phyloP scores from a whole-genome alignment of 2,329 filamentous ascomycete species.

The Pseudogymnoascus verrucosus region DNA sequence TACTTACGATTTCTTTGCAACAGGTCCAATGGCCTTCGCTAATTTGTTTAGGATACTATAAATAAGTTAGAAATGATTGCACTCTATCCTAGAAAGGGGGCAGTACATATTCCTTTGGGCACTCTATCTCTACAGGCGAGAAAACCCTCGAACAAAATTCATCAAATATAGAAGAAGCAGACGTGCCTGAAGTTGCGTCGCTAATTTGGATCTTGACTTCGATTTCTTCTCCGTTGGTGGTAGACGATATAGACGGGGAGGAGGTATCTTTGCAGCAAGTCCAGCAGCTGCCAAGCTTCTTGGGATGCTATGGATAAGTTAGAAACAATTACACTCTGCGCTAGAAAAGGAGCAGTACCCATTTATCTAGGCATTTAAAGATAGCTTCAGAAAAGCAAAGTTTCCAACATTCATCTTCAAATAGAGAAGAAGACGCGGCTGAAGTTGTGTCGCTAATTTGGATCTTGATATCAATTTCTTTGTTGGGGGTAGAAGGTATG shows the following conservation, averaged over 20 bases:
- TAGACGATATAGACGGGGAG: too few species aligned
- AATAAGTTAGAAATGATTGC: not conserved
- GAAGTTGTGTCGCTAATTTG: not conserved
- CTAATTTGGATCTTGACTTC: too few species aligned
- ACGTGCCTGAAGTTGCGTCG: too few species aligned
- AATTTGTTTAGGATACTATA: not conserved
- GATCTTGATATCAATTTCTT: not conserved
- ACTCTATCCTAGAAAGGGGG: not conserved
- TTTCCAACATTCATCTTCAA: not conserved
- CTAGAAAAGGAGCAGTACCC: not conserved
- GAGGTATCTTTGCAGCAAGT: not conserved
- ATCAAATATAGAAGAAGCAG: too few species aligned
- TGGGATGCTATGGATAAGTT: not conserved
- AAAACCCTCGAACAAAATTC: too few species aligned
- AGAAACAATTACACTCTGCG: not conserved
- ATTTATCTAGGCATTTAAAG: not conserved
- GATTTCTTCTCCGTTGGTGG: too few species aligned
- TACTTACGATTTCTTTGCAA: not conserved
- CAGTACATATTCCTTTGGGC: too few species aligned
- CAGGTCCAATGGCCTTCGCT: not conserved
- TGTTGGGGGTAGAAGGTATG: too few species aligned
- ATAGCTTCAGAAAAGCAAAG: not conserved
- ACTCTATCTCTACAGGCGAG: too few species aligned
- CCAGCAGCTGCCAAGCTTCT: not conserved
- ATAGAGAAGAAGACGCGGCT: not conserved